Evolutionary conservation across 441 rosid genomes (phyloP).

Genomic region (Syzygium syzygioides): DNA sequence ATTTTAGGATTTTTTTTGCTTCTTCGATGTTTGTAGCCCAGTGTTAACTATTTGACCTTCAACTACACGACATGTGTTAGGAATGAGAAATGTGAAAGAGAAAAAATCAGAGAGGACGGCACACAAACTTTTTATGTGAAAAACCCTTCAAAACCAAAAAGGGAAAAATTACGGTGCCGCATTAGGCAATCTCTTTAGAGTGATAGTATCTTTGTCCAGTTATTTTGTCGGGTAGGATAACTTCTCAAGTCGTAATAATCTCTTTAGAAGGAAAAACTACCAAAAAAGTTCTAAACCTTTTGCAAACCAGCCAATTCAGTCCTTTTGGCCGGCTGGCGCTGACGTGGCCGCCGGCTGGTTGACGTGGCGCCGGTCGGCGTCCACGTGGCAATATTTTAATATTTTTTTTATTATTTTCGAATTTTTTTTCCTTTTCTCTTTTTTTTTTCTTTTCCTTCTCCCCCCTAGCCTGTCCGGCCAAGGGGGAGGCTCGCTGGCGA

Average conservation of each 20-base stretch:
- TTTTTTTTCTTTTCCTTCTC: too few species aligned
- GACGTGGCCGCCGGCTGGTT: too few species aligned
- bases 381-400: too few species aligned
- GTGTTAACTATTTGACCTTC: background rate
- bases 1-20: background rate
- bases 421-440: too few species aligned
- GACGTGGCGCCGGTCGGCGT: too few species aligned
- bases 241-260: background rate
- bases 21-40: background rate
- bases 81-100: background rate
- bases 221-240: background rate
- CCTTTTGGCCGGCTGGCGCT: too few species aligned
- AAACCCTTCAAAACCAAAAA: background rate
- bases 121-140: background rate
- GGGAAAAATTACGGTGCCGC: background rate
- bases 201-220: background rate
- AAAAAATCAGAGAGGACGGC: background rate
- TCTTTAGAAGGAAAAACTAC: background rate
- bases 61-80: background rate
- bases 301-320: too few species aligned
- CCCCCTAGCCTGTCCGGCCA: too few species aligned
- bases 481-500: too few species aligned
- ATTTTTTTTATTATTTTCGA: too few species aligned
- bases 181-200: background rate
- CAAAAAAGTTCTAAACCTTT: too few species aligned